Percentiles rank a stretch among this genome's conserved stretches.
Conservation (phyloP, 495 filamentous ascomycete genomes). For the Penicillium manginii region DNA sequence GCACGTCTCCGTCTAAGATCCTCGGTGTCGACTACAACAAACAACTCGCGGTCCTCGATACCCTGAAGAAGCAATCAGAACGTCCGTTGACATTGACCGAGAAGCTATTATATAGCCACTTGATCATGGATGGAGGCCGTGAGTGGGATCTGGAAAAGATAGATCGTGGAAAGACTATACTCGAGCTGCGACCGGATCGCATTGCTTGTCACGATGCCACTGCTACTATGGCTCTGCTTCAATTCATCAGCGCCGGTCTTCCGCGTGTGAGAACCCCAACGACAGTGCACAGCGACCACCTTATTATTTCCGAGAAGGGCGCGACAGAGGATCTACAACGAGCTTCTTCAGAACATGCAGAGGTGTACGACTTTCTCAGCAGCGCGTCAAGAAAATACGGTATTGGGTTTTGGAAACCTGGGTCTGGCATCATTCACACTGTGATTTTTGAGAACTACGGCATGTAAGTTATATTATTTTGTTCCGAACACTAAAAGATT, state of each 20-base stretch:
- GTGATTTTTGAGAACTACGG: slow-evolving; percentile 93
- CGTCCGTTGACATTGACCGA: slow-evolving; percentile 6
- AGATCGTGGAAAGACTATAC: slow-evolving; percentile 82
- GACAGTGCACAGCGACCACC: slow-evolving; percentile 91
- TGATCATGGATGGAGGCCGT: neutral
- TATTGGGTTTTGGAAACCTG: slow-evolving; percentile 93
- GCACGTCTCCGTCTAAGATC: neutral
- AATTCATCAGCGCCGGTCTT: slow-evolving; percentile 94
- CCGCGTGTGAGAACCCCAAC: slow-evolving; percentile 78
- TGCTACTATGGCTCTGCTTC: slow-evolving; percentile 92
- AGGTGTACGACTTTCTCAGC: slow-evolving; percentile 91
- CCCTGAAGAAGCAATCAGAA: slow-evolving; percentile 69
- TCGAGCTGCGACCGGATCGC: slow-evolving; percentile 84
- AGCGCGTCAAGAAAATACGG: slow-evolving; percentile 90
- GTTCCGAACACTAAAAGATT: too few relatives aligned
- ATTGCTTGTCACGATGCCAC: slow-evolving; percentile 96
- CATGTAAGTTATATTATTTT: slow-evolving; percentile 42
- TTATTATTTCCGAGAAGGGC: slow-evolving; percentile 88
- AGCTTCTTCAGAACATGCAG: slow-evolving; percentile 82
- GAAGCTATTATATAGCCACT: slow-evolving; percentile 5
- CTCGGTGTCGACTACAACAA: slow-evolving; percentile 41
- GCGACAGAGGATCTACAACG: slow-evolving; percentile 81
- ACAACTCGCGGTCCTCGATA: slow-evolving; percentile 83
- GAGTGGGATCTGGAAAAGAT: slow-evolving; percentile 54
- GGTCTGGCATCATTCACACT: slow-evolving; percentile 94